Base-by-base conservation (phyloP, 106 monocot genomes). In the Alisma plantagoaquatica region DNA sequence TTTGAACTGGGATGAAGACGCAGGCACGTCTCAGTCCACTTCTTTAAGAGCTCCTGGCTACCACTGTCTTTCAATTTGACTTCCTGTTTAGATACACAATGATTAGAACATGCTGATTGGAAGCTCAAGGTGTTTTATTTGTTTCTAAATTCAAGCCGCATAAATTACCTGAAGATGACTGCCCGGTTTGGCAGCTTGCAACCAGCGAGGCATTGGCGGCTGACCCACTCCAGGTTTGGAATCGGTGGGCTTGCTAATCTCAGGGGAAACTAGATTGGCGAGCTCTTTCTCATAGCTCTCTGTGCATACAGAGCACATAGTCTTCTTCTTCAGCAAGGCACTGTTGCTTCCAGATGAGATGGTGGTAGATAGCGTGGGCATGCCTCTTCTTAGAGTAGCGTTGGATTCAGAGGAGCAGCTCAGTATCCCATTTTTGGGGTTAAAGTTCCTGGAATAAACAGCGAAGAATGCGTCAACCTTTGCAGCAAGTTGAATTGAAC, bases 131-230 rank as follows among this genome's bases (percentile, higher is more conserved):
- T 38, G 35, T 5, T 5, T 7, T 5, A 6, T 38, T 38, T 14
- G 9, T 38, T 5, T 38, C 14, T 5, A 6, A 38, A 38, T 38
- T 38, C 9, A 6, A 47, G 17, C 28, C 31, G 8, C 49, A 29
- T 55, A 86, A 80, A 76, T 81, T 53, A 18, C 61, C 42, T 45
- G 58, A 55, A 38, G 60, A 42, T 30, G 60, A 32, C 42, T 29
- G 66, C 60, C 41, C 16, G 57, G 70, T 16, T 64, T 67, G 6
- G 77, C 75, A 19, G 77, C 62, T 53, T 84, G 80, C 22, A 94
- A 64, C 94, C 94, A 96, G 28, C 67, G 83, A 29, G 88, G 88
- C 61, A 89, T 52, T n/a, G 56, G 25, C 21, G 48, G 31, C 16
- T n/a, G n/a, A n/a, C 21, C 18, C 15, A 59, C 17, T 21, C 58